phyloP scores from a whole-genome alignment of 2,329 filamentous ascomycete species.

The Alternaria gansuensis region DNA sequence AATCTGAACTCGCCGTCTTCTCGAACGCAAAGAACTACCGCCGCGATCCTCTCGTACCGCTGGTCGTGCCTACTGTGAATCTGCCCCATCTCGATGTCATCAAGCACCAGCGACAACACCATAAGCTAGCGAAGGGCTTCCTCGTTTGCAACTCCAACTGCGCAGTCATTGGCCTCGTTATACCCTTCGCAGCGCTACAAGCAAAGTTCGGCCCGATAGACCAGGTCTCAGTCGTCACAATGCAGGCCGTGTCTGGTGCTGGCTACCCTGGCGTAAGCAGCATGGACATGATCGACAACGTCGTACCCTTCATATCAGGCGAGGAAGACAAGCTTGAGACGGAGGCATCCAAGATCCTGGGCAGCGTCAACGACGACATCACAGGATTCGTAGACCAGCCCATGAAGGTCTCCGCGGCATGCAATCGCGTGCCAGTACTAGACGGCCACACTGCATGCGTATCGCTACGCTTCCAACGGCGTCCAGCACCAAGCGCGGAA shows the following conservation, averaged over 20 bases:
- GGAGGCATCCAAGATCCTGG: conserved; percentile 94
- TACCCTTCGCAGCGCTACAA: conserved; percentile 91
- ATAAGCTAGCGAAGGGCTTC: conserved; percentile 82
- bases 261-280: conserved; percentile 87
- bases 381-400: conserved; percentile 81
- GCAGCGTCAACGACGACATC: conserved; percentile 72
- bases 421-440: conserved; percentile 92
- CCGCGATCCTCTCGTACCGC: conserved; percentile 85
- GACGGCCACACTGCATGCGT: conserved; percentile 97
- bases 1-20: conserved; percentile 88
- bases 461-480: conserved; percentile 79
- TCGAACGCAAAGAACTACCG: conserved; percentile 99
- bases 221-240: conserved; percentile 85
- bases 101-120: conserved; percentile 81
- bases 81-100: conserved; percentile 86
- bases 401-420: conserved; percentile 83
- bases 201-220: conserved; percentile 81
- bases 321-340: conserved; percentile 97
- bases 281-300: conserved; percentile 97
- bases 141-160: conserved; percentile 98
- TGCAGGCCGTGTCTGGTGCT: conserved; percentile 93
- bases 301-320: conserved; percentile 90
- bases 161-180: conserved; percentile 94
- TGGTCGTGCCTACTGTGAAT: conserved; percentile 96
- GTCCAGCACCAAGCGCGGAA: conserved; percentile 76